Base-by-base conservation (phyloP, 352 stramenopile genomes). In the Pythium plurisporium region DNA sequence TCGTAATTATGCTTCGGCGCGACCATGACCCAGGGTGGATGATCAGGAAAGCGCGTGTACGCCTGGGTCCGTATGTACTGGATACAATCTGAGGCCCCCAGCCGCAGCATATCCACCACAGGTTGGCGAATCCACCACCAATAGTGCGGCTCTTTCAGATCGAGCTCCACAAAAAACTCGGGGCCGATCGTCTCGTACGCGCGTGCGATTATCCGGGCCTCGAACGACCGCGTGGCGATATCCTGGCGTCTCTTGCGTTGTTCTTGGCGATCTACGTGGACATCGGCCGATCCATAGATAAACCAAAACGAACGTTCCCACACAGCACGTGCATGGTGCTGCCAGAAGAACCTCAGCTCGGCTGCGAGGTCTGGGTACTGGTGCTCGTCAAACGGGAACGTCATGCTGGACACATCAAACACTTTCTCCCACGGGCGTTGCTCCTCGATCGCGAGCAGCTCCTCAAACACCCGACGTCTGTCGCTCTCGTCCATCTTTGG, bases 241-340 rank as follows among this genome's bases (percentile, higher is more conserved):
- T 59, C 48, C 20, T 65, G 57, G 23, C 57, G 57, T 0, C 0
- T 6, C 14, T 50, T 47, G 17, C 57, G 49, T 5, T 51, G 17
- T 14, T 54, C 43, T 10, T 55, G 43, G 20, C 37, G 37, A n/a
- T 9, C 17, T 3, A 8, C 1, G n/a, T 55, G 31, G 6, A 38
- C 25, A 10, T 4, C 8, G 1, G 48, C 22, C 5, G 34, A 36
- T 8, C 31, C 23, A 8, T 30, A 53, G 9, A 19, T 19, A 17
- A 40, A 60, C 59, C 59, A 66, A 48, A 62, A 61, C 7, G 12
- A 19, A 0, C 59, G 59, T 31, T 66, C 59, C 59, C 59, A 66
- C 25, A 62, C 59, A 14, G 45, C 45, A 3, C 29, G 44, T 15
- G 50, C 50, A 23, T 66, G 45, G 14, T 11, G 45, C 3, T 8